A percentile compares a stretch with the other conserved stretches of the same genome.
These are phyloP conservation scores for Leccinum truebloodii DNA, from an alignment of 768 basidiomycete genomes.

Conservation along the genomic window DNA sequence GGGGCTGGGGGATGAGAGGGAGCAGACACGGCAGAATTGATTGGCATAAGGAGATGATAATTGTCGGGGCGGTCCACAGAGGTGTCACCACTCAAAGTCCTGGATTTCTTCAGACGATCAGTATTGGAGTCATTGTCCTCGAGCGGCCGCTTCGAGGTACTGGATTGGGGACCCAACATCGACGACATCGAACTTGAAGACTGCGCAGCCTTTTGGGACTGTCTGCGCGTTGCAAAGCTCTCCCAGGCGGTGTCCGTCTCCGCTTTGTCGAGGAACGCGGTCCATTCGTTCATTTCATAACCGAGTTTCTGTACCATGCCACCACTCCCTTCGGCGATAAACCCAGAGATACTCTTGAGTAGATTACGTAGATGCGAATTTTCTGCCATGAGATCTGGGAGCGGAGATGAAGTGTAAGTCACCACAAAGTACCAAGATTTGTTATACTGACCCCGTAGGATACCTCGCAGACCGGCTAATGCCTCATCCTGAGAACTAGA, in stretches of 20 bases:
- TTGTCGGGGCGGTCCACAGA: constrained; percentile 43
- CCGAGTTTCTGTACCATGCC: constrained; percentile 77
- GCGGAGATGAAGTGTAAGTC: constrained; percentile 8
- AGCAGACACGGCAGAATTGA: constrained; percentile 43
- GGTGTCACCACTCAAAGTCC: constrained; percentile 41
- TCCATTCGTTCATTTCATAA: constrained; percentile 77
- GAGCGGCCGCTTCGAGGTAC: constrained; percentile 23
- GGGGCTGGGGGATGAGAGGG: constrained; percentile 32
- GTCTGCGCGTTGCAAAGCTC: constrained; percentile 75
- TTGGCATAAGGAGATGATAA: constrained; percentile 60
- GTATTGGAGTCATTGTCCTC: constrained; percentile 32
- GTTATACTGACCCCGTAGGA: constrained; percentile 62
- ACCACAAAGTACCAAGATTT: background rate
- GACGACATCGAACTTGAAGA: constrained; percentile 33
- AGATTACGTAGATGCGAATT: constrained; percentile 83
- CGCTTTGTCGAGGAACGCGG: constrained; percentile 76
- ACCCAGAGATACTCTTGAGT: constrained; percentile 70
- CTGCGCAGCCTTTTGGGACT: constrained; percentile 30
- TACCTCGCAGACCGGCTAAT: constrained; percentile 76
- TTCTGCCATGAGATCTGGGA: constrained; percentile 81
- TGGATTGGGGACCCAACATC: constrained; percentile 29
- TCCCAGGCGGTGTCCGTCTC: constrained; percentile 96
- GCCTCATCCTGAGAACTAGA: constrained; percentile 93
- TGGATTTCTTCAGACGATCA: constrained; percentile 52
- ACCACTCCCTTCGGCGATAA: constrained; percentile 86